Conservation (phyloP, 805 yeast species). For the Wickerhamomyces alni region DNA sequence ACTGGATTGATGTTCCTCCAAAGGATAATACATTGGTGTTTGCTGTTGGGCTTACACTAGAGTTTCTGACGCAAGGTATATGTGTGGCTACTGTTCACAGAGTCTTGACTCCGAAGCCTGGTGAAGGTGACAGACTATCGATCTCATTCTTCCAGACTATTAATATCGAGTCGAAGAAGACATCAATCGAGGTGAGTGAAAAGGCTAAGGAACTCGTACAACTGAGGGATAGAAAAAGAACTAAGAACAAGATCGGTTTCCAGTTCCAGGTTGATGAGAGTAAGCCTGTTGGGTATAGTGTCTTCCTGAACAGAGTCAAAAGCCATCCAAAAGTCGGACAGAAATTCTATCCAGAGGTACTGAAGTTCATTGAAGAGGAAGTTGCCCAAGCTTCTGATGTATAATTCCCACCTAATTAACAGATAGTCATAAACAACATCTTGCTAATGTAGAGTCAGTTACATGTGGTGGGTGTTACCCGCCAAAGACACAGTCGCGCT, state of each 20-base stretch:
- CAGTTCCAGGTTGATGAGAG: conserved; percentile 20
- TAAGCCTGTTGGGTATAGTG: conserved; percentile 41
- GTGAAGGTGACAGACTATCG: conserved; percentile 31
- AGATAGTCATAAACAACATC: too few species aligned
- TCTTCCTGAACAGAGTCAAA: conserved; percentile 41
- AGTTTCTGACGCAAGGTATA: conserved; percentile 40
- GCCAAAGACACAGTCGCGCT: too few species aligned
- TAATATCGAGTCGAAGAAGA: conserved; percentile 25
- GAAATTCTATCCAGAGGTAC: conserved; percentile 37
- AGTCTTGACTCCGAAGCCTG: conserved; percentile 26
- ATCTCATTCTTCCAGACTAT: conserved; percentile 45
- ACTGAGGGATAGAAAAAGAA: conserved; percentile 14
- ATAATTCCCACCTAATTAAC: neutral
- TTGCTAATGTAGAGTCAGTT: too few species aligned
- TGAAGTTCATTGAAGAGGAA: conserved; percentile 26
- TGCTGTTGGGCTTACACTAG: conserved; percentile 44
- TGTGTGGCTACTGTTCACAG: conserved; percentile 46
- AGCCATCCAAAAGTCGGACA: conserved; percentile 45
- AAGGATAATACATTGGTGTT: conserved; percentile 35
- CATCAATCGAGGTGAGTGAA: conserved; percentile 11
- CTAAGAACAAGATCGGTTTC: conserved; percentile 20
- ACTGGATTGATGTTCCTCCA: conserved; percentile 42
- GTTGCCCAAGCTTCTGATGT: conserved; percentile 4
- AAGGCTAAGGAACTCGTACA: conserved; percentile 12
- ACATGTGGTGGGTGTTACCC: too few species aligned